Base-by-base conservation (phyloP, 768 basidiomycete genomes). In the Gloeopeniophorella convolvens region DNA sequence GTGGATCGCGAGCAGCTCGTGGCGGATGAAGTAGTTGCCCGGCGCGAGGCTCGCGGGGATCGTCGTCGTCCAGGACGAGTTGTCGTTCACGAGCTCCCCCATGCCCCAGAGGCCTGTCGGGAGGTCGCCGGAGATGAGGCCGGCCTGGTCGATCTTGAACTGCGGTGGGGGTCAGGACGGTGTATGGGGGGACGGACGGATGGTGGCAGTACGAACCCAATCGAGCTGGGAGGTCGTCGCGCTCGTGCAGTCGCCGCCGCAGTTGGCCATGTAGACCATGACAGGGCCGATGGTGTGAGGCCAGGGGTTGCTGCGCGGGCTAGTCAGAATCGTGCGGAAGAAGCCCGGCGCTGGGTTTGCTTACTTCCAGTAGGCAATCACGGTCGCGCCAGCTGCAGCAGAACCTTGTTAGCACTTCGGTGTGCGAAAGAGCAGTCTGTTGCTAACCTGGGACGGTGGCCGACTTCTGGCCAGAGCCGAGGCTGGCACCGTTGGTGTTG, bases 351-450 rank as follows among this genome's bases (percentile, higher is more conserved):
- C 15, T 18, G 13, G 18, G 15, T 18, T 13, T 2, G 57, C 57
- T 47, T 53, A 60, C 57, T 71, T 70, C 69, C 69, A 71, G 58
- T 68, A 68, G 6, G 70, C 70, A 12, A 62, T 66, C 48, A 72
- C 60, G 34, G 57, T 47, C 12, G 68, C 66, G 21, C 70, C 70
- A 32, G 70, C 70, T 49, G 51, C n/a, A n/a, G n/a, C n/a, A n/a
- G n/a, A n/a, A n/a, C n/a, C n/a, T n/a, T n/a, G n/a, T n/a, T n/a
- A n/a, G n/a, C n/a, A n/a, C n/a, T n/a, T n/a, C n/a, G n/a, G n/a
- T n/a, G n/a, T n/a, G n/a, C n/a, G n/a, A n/a, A n/a, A n/a, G n/a
- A n/a, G 11, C 23, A 3, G 11, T 3, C 24, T 9, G n/a, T 30
- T 18, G 24, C 58, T 32, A 30, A 56, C 60, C 57, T 10, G 65